These are phyloP conservation scores for Talaromyces stipitatus DNA, from an alignment of 495 filamentous ascomycete genomes.

Conservation along the genomic window DNA sequence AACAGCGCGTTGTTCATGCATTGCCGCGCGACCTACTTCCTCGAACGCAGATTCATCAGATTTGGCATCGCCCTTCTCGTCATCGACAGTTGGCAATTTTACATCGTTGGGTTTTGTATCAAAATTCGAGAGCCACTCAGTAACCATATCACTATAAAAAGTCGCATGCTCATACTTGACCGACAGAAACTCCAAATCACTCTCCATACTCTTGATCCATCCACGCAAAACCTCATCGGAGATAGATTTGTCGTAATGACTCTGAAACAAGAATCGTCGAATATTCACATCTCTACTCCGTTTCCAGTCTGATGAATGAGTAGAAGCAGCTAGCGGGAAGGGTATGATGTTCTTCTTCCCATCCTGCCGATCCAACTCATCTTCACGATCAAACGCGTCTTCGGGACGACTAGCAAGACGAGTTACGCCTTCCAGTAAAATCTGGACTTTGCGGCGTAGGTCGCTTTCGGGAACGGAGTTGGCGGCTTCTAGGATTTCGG, in stretches of 20 bases:
- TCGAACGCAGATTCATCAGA: conserved; percentile 19
- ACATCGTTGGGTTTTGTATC: too few species aligned
- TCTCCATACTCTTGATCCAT: conserved; percentile 42
- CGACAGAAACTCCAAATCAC: conserved; percentile 42
- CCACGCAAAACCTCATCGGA: conserved; percentile 33
- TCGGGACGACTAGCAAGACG: conserved; percentile 27
- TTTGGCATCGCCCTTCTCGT: conserved; percentile 6
- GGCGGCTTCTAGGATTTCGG: conserved; percentile 24
- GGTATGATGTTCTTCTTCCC: conserved; percentile 1
- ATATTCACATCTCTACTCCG: conserved; percentile 28
- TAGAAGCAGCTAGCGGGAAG: neutral
- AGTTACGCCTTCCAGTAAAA: conserved; percentile 33
- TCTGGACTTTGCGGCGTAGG: conserved; percentile 21
- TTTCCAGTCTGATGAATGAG: conserved; percentile 1
- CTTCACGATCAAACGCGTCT: conserved; percentile 27
- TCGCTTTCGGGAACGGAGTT: conserved; percentile 13
- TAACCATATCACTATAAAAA: conserved; percentile 55
- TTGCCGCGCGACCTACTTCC: conserved; percentile 34
- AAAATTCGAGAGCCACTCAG: conserved; percentile 48
- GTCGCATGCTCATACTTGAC: conserved; percentile 52
- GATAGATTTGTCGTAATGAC: conserved; percentile 48
- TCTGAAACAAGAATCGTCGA: conserved; percentile 48
- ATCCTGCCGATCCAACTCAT: conserved; percentile 24
- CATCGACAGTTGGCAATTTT: neutral
- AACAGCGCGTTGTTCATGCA: conserved; percentile 39